Percentiles rank a stretch among this genome's conserved stretches.
These are phyloP conservation scores for Pterulicium gracile DNA, from an alignment of 1,284 basidiomycete genomes.

Conservation along the genomic window DNA sequence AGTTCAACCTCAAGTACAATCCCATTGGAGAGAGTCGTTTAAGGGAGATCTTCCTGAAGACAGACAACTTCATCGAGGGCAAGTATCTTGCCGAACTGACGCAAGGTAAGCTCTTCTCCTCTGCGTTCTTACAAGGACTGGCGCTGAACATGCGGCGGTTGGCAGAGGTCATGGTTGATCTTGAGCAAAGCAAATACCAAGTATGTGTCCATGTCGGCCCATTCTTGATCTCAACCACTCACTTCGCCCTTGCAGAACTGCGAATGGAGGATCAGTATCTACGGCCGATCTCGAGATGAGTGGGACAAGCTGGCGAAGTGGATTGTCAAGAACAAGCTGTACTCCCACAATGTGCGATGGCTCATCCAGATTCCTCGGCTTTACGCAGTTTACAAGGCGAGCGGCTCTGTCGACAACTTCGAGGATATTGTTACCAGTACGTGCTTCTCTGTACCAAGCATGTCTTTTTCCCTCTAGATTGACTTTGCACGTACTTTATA, in stretches of 20 bases:
- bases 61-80: slow-evolving; percentile 90
- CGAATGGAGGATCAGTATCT: slow-evolving; percentile 96
- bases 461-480: not conserved
- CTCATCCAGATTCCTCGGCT: slow-evolving; percentile 93
- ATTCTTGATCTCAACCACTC: not conserved
- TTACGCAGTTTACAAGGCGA: slow-evolving; percentile 94
- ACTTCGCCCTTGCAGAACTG: slow-evolving; percentile 56
- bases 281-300: slow-evolving; percentile 72
- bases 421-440: slow-evolving; percentile 85
- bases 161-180: slow-evolving; percentile 88
- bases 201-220: slow-evolving; percentile 24
- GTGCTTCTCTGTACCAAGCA: slow-evolving; percentile 26
- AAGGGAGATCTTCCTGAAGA: slow-evolving; percentile 97
- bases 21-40: slow-evolving; percentile 92
- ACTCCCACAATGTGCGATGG: slow-evolving; percentile 97
- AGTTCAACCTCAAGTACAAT: slow-evolving; percentile 91
- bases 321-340: slow-evolving; percentile 90
- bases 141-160: slow-evolving; percentile 7
- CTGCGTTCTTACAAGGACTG: not conserved
- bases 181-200: slow-evolving; percentile 98
- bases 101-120: slow-evolving; percentile 41
- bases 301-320: slow-evolving; percentile 99
- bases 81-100: slow-evolving; percentile 94
- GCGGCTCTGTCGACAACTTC: slow-evolving; percentile 78
- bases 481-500: slow-evolving; percentile 23